phyloP scores from a whole-genome alignment of 2,329 filamentous ascomycete genomes.

The Colletotrichum destructivum region DNA sequence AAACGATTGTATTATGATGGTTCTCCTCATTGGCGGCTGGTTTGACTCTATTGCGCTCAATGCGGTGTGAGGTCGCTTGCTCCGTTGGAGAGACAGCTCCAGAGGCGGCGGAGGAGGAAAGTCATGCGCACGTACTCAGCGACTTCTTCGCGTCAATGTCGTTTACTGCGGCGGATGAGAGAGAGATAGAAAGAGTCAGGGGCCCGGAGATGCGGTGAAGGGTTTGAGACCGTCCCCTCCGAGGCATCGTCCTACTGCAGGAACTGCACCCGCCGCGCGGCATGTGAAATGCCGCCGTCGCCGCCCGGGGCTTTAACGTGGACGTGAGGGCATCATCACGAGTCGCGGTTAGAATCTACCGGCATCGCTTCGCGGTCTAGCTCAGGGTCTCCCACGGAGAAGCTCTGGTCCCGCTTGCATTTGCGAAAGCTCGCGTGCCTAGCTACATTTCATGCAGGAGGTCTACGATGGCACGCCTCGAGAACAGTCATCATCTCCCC shows the following conservation, averaged over 20 bases:
- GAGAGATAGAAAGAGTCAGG: conserved; percentile 9
- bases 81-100: conserved; percentile 9
- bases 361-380: background rate
- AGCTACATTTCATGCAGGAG: conserved; percentile 9
- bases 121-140: conserved; percentile 29
- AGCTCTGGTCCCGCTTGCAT: background rate
- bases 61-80: conserved; percentile 22
- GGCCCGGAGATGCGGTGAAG: conserved; percentile 39
- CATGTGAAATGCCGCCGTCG: conserved; percentile 32
- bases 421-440: conserved; percentile 20
- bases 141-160: conserved; percentile 9
- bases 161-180: conserved; percentile 7
- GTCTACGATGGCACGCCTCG: background rate
- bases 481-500: conserved; percentile 20
- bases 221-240: conserved; percentile 1
- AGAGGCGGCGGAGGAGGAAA: background rate
- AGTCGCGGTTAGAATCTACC: conserved; percentile 11
- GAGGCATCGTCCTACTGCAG: conserved; percentile 34
- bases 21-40: background rate
- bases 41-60: conserved; percentile 11
- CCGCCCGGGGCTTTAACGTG: conserved; percentile 13
- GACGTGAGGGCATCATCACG: conserved; percentile 39
- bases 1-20: background rate
- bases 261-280: conserved; percentile 24
- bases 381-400: background rate